phyloP scores from a whole-genome alignment of 495 filamentous ascomycete genomes.

The Pseudoneurospora amorphoporcata region DNA sequence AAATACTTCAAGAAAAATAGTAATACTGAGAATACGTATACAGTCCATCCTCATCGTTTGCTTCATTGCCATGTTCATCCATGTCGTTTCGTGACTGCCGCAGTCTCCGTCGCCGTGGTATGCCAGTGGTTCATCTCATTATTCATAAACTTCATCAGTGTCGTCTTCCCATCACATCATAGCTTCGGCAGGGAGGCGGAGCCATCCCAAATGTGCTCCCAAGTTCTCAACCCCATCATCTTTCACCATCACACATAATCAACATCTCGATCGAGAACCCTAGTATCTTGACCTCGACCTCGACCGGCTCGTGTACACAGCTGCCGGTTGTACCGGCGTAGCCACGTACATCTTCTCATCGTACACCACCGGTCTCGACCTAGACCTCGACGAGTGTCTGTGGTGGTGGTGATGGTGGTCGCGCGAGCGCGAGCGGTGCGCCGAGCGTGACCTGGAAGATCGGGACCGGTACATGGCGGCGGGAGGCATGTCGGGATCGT shows the following conservation, averaged over 20 bases:
- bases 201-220: not conserved
- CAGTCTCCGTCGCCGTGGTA: not conserved
- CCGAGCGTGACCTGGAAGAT: not conserved
- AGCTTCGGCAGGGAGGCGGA: not conserved
- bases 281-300: not conserved
- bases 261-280: not conserved
- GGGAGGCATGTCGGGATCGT: constrained; percentile 15
- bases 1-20: not conserved
- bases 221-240: not conserved
- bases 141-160: not conserved
- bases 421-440: not conserved
- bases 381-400: not conserved
- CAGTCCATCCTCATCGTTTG: not conserved
- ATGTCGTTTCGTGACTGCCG: not conserved
- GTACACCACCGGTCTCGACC: not conserved
- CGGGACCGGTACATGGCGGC: constrained; percentile 1
- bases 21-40: not conserved
- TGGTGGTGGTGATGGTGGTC: not conserved
- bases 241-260: not conserved
- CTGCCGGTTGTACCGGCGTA: not conserved
- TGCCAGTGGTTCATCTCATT: not conserved
- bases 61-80: not conserved
- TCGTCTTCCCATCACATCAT: not conserved
- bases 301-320: not conserved
- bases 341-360: not conserved